A percentile compares a stretch with the other conserved stretches of the same genome.
These are phyloP conservation scores for Turnera subulata DNA, from an alignment of 345 rosid genomes.

Conservation along the genomic window DNA sequence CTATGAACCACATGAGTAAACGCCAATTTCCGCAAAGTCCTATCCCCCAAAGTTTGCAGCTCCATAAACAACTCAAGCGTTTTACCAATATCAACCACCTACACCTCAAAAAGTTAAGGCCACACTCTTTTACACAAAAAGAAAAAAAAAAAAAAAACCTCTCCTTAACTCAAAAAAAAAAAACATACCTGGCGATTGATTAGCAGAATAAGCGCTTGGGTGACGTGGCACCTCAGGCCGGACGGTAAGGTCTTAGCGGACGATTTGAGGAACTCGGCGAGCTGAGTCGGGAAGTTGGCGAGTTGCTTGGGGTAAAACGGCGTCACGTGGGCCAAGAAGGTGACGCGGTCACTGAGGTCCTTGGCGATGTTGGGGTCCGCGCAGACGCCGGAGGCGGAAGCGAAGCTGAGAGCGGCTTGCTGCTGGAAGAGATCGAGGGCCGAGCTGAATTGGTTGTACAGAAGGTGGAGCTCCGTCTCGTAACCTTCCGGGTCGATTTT, in stretches of 20 bases:
- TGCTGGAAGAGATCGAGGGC: constrained; percentile 77
- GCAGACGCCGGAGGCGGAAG: constrained; percentile 57
- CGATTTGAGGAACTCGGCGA: constrained; percentile 63
- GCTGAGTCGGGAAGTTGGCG: constrained; percentile 53
- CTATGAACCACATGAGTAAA: constrained; percentile 79
- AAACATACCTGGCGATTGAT: constrained; percentile 56
- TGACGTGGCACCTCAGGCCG: constrained; percentile 64
- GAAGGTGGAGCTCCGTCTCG: constrained; percentile 56
- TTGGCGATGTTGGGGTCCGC: constrained; percentile 64
- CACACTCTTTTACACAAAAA: not conserved
- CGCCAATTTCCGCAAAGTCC: constrained; percentile 61
- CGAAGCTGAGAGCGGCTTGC: constrained; percentile 70
- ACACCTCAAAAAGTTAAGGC: not conserved
- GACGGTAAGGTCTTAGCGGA: constrained; percentile 66
- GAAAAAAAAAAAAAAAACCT: not conserved
- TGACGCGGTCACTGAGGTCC: constrained; percentile 72
- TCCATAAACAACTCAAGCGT: constrained; percentile 72
- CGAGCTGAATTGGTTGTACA: constrained; percentile 73
- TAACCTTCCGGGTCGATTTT: constrained; percentile 87
- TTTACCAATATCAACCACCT: constrained; percentile 70
- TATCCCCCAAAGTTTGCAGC: constrained; percentile 78
- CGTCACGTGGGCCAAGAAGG: constrained; percentile 77
- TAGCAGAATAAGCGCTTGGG: constrained; percentile 75
- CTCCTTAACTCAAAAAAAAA: not conserved
- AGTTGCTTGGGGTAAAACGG: constrained; percentile 75